Conservation (phyloP, 257 asterid species). For the Cinchona pubescens region DNA sequence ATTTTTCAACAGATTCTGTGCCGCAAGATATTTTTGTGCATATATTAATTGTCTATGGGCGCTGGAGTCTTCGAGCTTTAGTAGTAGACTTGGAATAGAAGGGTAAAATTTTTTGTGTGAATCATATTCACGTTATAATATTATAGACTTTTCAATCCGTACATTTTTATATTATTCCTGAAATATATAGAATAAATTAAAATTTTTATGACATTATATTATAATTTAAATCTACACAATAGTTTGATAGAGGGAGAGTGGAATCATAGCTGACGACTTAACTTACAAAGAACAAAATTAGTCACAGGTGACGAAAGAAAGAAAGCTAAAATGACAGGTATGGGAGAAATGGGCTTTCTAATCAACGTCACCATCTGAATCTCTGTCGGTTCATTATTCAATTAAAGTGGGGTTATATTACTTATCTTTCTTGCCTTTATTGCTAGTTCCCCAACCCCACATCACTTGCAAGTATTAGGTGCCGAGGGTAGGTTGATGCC, state of each 20-base stretch:
- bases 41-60: not conserved
- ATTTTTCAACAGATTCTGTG: too few species aligned
- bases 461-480: not conserved
- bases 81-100: too few species aligned
- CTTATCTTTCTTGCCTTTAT: not conserved
- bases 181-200: too few species aligned
- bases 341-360: not conserved
- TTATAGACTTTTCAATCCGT: too few species aligned
- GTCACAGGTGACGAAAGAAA: not conserved
- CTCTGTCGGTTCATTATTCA: constrained; percentile 3
- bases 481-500: too few species aligned
- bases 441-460: not conserved
- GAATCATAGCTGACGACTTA: not conserved
- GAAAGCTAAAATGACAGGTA: not conserved
- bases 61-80: not conserved
- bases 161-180: too few species aligned
- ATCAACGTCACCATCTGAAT: constrained; percentile 6
- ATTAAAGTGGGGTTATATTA: not conserved
- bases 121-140: too few species aligned
- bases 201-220: too few species aligned
- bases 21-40: not conserved
- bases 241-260: not conserved
- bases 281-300: not conserved
- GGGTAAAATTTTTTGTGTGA: too few species aligned
- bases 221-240: too few species aligned